These are phyloP conservation scores for Pseudomassariella vexata DNA, from an alignment of 2,329 filamentous ascomycete species.

Conservation along the genomic window DNA sequence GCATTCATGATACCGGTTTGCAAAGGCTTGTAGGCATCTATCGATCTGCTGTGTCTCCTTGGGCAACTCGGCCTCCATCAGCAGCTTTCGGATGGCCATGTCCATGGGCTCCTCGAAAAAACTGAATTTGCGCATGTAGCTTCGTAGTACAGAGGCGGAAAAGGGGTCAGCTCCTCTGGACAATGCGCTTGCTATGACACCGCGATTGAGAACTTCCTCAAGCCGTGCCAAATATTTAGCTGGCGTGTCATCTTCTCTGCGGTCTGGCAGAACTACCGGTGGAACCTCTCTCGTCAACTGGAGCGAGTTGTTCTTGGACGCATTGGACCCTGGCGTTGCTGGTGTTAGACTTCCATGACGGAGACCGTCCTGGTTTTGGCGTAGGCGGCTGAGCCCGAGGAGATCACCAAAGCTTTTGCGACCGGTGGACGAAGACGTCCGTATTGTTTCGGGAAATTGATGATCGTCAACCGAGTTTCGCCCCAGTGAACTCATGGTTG, in stretches of 20 bases:
- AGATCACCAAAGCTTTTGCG: slow-evolving; percentile 91
- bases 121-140: slow-evolving; percentile 90
- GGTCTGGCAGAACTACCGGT: slow-evolving; percentile 65
- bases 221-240: slow-evolving; percentile 82
- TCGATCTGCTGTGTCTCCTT: slow-evolving; percentile 99
- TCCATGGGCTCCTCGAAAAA: slow-evolving; percentile 98
- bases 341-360: slow-evolving; percentile 65
- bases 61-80: slow-evolving; percentile 94
- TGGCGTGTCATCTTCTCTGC: slow-evolving; percentile 82
- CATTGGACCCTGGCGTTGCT: slow-evolving; percentile 61
- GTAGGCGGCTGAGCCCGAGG: slow-evolving; percentile 69
- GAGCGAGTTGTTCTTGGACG: slow-evolving; percentile 78
- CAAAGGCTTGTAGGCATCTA: slow-evolving; percentile 86
- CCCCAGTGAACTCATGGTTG: slow-evolving; percentile 79
- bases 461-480: slow-evolving; percentile 67
- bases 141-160: slow-evolving; percentile 74
- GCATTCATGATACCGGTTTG: slow-evolving; percentile 95
- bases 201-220: slow-evolving; percentile 73
- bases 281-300: slow-evolving; percentile 61
- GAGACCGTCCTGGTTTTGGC: slow-evolving; percentile 73
- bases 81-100: slow-evolving; percentile 90
- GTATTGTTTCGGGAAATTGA: slow-evolving; percentile 58
- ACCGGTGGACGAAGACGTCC: slow-evolving; percentile 83
- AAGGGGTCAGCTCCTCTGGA: slow-evolving; percentile 86
- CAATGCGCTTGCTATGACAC: slow-evolving; percentile 76